A percentile compares a stretch with the other conserved stretches of the same genome.
These are phyloP conservation scores for Penstemon eatonii DNA, from an alignment of 257 asterid genomes.

Conservation along the genomic window DNA sequence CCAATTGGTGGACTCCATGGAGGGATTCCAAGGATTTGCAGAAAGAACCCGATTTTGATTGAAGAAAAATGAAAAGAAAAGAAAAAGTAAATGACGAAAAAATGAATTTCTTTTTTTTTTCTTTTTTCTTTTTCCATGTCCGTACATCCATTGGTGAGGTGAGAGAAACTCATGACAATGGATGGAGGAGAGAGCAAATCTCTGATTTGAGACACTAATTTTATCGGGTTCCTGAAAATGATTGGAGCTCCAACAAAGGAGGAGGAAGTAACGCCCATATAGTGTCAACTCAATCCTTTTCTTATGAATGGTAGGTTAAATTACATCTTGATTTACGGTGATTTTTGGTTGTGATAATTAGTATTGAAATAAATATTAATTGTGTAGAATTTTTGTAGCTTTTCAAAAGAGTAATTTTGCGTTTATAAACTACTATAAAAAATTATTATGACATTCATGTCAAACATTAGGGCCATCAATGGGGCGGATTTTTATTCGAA, in stretches of 20 bases:
- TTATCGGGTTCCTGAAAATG: neutral
- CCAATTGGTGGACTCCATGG: conserved; percentile 47
- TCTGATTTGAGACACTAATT: conserved; percentile 9
- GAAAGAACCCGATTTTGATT: conserved; percentile 19
- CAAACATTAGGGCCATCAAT: too few relatives aligned
- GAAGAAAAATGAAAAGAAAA: conserved; percentile 3
- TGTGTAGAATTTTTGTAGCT: too few relatives aligned
- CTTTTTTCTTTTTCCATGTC: conserved; percentile 9
- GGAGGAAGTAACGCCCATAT: neutral
- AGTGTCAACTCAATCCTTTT: too few relatives aligned
- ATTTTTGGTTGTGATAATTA: too few relatives aligned
- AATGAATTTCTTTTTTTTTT: neutral
- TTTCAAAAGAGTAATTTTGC: too few relatives aligned
- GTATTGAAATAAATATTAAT: too few relatives aligned
- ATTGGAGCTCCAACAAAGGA: neutral
- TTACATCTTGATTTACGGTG: too few relatives aligned
- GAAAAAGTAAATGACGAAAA: neutral
- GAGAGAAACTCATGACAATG: conserved; percentile 10
- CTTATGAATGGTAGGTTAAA: too few relatives aligned
- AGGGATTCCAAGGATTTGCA: conserved; percentile 26
- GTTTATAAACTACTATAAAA: too few relatives aligned
- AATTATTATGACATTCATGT: too few relatives aligned
- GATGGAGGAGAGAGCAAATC: conserved; percentile 40
- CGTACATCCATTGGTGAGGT: conserved; percentile 13
- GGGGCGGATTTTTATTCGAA: too few relatives aligned